phyloP scores from a whole-genome alignment of 257 asterid genomes.

The Lavandula angustifolia region DNA sequence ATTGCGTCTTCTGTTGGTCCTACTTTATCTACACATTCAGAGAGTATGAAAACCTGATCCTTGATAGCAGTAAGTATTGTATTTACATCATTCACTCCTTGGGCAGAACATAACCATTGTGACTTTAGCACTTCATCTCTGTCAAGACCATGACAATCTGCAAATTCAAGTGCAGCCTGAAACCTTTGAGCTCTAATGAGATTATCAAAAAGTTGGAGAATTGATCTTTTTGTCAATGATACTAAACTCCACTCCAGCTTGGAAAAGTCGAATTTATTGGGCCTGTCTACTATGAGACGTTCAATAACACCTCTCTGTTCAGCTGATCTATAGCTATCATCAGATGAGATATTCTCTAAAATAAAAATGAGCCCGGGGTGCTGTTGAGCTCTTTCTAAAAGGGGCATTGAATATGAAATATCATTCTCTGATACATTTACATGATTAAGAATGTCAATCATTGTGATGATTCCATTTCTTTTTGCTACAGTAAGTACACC shows the following conservation, averaged over 20 bases:
- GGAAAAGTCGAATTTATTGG: slow-evolving; percentile 45
- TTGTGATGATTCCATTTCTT: slow-evolving; percentile 57
- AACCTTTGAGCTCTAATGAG: slow-evolving; percentile 60
- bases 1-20: slow-evolving; percentile 82
- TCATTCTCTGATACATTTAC: slow-evolving; percentile 49
- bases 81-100: slow-evolving; percentile 74
- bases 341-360: slow-evolving; percentile 57
- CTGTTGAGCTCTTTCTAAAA: slow-evolving; percentile 68
- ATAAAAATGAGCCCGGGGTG: slow-evolving; percentile 66
- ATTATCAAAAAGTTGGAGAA: slow-evolving; percentile 70
- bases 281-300: slow-evolving; percentile 39
- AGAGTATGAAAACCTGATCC: slow-evolving; percentile 68
- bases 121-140: slow-evolving; percentile 85
- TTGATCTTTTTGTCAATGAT: slow-evolving; percentile 68
- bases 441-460: slow-evolving; percentile 59
- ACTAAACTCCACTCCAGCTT: slow-evolving; percentile 68
- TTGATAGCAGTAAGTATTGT: slow-evolving; percentile 59
- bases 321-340: slow-evolving; percentile 41
- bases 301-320: slow-evolving; percentile 46
- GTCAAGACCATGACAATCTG: slow-evolving; percentile 77
- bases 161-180: slow-evolving; percentile 79
- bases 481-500: slow-evolving; percentile 60
- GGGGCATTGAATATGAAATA: slow-evolving; percentile 63
- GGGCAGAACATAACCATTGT: slow-evolving; percentile 81
- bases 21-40: slow-evolving; percentile 75